These are phyloP conservation scores for Lactifluus echinatus DNA, from an alignment of 768 basidiomycete species.

Conservation along the genomic window DNA sequence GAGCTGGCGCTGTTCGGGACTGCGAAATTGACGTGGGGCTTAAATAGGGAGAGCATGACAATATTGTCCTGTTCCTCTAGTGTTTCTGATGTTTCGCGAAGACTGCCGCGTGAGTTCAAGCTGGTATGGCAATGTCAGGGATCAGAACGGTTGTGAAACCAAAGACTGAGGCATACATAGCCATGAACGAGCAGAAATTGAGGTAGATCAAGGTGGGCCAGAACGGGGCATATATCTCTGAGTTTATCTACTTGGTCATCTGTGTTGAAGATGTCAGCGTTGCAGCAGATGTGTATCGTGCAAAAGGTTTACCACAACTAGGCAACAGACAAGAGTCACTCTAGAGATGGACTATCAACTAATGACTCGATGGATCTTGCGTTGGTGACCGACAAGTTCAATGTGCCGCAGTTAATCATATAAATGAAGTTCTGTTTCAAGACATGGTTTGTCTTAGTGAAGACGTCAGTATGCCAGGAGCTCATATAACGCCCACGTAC, in stretches of 20 bases:
- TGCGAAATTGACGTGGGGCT: neutral
- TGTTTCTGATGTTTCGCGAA: neutral
- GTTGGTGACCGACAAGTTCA: neutral
- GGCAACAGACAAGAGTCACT: neutral
- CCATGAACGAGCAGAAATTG: neutral
- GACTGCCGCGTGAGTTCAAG: neutral
- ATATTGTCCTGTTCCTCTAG: neutral
- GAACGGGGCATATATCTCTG: neutral
- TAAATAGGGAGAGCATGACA: neutral
- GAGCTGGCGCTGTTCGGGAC: neutral
- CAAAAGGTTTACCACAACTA: neutral
- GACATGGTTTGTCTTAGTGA: neutral
- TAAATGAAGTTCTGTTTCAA: neutral
- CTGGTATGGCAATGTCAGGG: neutral
- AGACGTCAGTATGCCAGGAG: neutral
- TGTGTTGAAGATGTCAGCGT: neutral
- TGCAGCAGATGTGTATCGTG: too few species aligned
- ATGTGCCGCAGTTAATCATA: neutral
- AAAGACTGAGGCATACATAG: neutral
- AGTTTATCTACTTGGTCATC: neutral
- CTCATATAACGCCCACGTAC: neutral
- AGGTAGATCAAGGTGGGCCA: neutral
- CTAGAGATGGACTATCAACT: neutral
- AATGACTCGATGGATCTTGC: neutral
- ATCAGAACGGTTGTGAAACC: neutral